phyloP scores from a whole-genome alignment of 2,329 filamentous ascomycete genomes.

The Zasmidium citrigriseum region DNA sequence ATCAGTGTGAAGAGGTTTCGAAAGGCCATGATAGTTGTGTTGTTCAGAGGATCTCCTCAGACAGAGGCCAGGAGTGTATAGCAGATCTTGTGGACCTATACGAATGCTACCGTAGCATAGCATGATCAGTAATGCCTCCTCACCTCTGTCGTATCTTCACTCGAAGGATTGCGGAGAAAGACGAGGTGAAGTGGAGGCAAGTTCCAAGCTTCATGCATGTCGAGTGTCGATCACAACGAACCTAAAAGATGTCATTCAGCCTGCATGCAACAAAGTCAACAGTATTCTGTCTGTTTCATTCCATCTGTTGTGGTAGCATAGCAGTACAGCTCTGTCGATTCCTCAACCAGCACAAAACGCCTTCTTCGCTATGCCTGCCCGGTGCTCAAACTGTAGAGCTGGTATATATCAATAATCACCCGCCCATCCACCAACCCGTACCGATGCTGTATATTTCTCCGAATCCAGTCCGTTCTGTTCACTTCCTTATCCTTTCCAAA shows the following conservation, averaged over 20 bases:
- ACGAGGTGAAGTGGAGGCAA: not conserved
- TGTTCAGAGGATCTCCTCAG: not conserved
- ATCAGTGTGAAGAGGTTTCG: not conserved
- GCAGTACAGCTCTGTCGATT: not conserved
- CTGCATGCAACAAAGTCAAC: too few species aligned
- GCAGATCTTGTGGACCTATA: not conserved
- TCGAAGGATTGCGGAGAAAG: not conserved
- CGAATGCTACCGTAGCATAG: not conserved
- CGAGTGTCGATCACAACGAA: not conserved
- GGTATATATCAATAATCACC: not conserved
- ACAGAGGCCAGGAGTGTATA: too few species aligned
- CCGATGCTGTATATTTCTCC: not conserved
- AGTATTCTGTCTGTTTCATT: too few species aligned
- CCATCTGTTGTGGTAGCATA: too few species aligned
- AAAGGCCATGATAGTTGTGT: not conserved
- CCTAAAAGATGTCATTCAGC: not conserved
- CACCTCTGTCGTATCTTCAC: not conserved
- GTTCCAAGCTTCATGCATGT: not conserved
- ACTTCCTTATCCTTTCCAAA: too few species aligned
- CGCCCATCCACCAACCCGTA: not conserved
- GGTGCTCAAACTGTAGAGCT: too few species aligned
- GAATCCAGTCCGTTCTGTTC: not conserved
- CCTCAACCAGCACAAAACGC: not conserved
- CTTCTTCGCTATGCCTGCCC: not conserved
- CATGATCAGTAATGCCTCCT: not conserved